Evolutionary conservation across 1,284 basidiomycete genomes (phyloP), one percentile per base, ranked within the genome.

Genomic region (Peniophora sp.): DNA sequence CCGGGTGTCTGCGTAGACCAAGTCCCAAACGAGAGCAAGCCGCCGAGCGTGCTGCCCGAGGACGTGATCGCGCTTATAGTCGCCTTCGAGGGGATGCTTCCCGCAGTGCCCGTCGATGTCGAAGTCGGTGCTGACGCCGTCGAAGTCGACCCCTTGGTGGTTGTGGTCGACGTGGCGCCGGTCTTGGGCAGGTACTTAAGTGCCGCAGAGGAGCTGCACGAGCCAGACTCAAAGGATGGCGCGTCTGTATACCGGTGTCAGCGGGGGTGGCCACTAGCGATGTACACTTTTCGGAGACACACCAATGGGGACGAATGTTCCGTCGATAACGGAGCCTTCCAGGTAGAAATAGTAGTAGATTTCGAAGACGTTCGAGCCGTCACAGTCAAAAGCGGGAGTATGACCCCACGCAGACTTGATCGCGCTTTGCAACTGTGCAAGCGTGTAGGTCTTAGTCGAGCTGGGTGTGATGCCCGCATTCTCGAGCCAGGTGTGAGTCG

Each of bases 391-490:
- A 19, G 74, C 68, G 3, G 85, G 85, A 2, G 70, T 81, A 53
- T 76, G 50, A 67, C 80, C 74, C 3, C 76, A 77, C 41, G 74
- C 77, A 22, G 67, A 57, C 61, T 75, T 69, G 35, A 91, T 69
- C 0, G 83, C 85, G 24, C 71, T 63, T 17, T 75, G 74, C 47
- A 92, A 65, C 36, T 75, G 63, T 3, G 76, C 69, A 8, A 86
- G 71, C 0, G 77, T 78, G 63, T 45, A 45, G 44, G 44, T 45
- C 57, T 67, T 63, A 49, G 66, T 70, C 1, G 69, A 65, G 19
- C 74, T 77, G 6, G 90, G 90, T 1, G 76, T 78, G 55, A 92
- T 92, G 38, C 85, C 87, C 23, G 75, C 80, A n/a, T 74, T 68
- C 16, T 74, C 69, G 32, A 92, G 78, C 78, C 78, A 90, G 11